These are phyloP conservation scores for Plasmodium fragile DNA, from an alignment of 169 alveolate genomes.

Conservation along the genomic window DNA sequence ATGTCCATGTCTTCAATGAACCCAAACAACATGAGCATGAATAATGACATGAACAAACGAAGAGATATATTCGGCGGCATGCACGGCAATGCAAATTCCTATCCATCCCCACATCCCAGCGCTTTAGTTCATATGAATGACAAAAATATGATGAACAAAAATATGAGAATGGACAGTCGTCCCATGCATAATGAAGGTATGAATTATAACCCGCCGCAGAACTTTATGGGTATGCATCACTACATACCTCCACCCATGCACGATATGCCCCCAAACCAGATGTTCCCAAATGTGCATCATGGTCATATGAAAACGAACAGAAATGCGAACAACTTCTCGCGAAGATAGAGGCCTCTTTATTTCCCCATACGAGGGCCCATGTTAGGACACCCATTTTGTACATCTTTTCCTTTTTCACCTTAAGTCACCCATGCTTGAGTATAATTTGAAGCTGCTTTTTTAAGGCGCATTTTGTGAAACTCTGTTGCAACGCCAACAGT, in stretches of 20 bases:
- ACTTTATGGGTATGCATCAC: constrained; percentile 4
- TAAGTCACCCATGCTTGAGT: not conserved
- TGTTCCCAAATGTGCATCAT: constrained; percentile 15
- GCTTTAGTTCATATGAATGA: constrained; percentile 38
- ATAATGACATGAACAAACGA: constrained; percentile 26
- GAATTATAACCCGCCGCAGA: constrained; percentile 25
- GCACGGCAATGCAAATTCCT: constrained; percentile 4
- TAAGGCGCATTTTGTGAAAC: not conserved
- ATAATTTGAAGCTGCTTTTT: not conserved
- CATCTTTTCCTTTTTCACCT: not conserved
- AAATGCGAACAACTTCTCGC: constrained; percentile 22
- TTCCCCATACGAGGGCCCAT: not conserved
- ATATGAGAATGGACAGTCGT: constrained; percentile 23
- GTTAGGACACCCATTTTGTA: not conserved
- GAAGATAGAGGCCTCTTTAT: constrained; percentile 3
- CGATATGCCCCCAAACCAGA: constrained; percentile 17
- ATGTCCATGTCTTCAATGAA: constrained; percentile 15
- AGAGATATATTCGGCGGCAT: not conserved
- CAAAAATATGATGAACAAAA: constrained; percentile 29
- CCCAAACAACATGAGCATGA: not conserved
- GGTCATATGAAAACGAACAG: constrained; percentile 35
- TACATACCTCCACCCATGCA: constrained; percentile 22
- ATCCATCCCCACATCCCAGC: constrained; percentile 8
- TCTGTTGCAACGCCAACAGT: not conserved
- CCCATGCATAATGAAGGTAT: constrained; percentile 7